Conservation (phyloP, 495 filamentous ascomycete species). For the Xylaria scruposa region DNA sequence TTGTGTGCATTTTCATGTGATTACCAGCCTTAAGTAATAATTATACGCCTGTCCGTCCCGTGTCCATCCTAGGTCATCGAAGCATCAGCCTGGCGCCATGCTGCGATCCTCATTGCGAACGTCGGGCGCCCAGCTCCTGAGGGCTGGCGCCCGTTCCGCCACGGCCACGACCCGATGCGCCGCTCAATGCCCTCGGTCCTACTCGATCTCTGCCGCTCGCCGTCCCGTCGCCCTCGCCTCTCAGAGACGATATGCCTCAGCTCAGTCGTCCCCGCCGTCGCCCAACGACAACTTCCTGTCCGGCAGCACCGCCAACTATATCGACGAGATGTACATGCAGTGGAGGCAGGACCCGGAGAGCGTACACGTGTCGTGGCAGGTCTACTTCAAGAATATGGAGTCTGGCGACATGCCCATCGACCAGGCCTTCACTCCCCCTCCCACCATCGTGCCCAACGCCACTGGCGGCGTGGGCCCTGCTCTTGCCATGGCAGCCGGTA, state of each 20-base stretch:
- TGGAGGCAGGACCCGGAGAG: slow-evolving; percentile 94
- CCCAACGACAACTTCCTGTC: slow-evolving; percentile 93
- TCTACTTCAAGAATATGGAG: slow-evolving; percentile 99
- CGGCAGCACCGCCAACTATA: slow-evolving; percentile 95
- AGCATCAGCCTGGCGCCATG: slow-evolving; percentile 52
- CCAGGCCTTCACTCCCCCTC: slow-evolving; percentile 94
- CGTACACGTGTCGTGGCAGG: slow-evolving; percentile 98
- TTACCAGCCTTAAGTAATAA: slow-evolving; percentile 30
- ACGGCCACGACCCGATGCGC: slow-evolving; percentile 46
- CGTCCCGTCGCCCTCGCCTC: slow-evolving; percentile 58
- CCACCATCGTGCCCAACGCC: slow-evolving; percentile 82
- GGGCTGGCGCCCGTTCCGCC: slow-evolving; percentile 54
- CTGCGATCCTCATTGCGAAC: slow-evolving; percentile 58
- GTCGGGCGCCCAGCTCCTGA: slow-evolving; percentile 60
- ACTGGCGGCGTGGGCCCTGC: slow-evolving; percentile 80
- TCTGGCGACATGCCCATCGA: slow-evolving; percentile 95
- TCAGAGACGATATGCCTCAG: slow-evolving; percentile 57
- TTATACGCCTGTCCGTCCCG: background rate
- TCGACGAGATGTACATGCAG: slow-evolving; percentile 98
- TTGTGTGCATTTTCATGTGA: slow-evolving; percentile 28
- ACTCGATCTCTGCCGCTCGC: slow-evolving; percentile 46
- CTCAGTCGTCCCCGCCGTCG: slow-evolving; percentile 50
- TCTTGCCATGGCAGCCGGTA: slow-evolving; percentile 66
- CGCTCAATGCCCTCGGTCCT: slow-evolving; percentile 51
- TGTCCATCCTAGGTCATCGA: slow-evolving; percentile 24